Conservation (phyloP, 2,329 filamentous ascomycete genomes). For the Sporothrix brunneoviolacea region DNA sequence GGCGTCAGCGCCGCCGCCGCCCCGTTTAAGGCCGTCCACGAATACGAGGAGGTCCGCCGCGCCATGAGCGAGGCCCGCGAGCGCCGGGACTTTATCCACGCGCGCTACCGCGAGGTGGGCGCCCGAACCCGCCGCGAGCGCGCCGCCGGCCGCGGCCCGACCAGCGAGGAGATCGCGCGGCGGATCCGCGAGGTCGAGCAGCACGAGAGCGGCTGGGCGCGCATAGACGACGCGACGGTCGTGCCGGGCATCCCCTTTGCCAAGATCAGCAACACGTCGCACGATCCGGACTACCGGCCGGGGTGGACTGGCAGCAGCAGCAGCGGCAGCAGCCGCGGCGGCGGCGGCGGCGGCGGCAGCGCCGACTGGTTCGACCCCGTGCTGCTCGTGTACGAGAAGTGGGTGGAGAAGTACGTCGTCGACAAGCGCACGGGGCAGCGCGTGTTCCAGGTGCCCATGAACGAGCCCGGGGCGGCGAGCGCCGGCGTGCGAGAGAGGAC, state of each 20-base stretch:
- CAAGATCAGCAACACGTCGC: conserved; percentile 12
- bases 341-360: too few relatives aligned
- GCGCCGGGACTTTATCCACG: neutral
- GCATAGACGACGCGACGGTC: conserved; percentile 5
- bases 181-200: neutral
- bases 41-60: neutral
- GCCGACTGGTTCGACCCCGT: conserved; percentile 12
- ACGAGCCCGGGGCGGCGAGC: neutral
- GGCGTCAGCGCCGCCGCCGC: neutral
- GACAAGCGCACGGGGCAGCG: conserved; percentile 4
- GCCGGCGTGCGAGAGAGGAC: neutral
- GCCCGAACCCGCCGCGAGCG: too few relatives aligned
- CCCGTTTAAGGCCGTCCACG: neutral
- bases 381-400: conserved; percentile 19
- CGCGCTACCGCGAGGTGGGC: neutral
- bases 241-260: neutral
- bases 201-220: conserved; percentile 2
- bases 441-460: conserved; percentile 15
- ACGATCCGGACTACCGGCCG: neutral
- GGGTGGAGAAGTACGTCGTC: conserved; percentile 7
- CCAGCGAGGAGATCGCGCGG: too few relatives aligned
- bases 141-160: too few relatives aligned
- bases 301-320: too few relatives aligned
- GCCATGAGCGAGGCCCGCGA: neutral
- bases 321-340: too few relatives aligned